Evolutionary conservation across 306 rosid genomes (phyloP).

Genomic region (Ormosia emarginata): DNA sequence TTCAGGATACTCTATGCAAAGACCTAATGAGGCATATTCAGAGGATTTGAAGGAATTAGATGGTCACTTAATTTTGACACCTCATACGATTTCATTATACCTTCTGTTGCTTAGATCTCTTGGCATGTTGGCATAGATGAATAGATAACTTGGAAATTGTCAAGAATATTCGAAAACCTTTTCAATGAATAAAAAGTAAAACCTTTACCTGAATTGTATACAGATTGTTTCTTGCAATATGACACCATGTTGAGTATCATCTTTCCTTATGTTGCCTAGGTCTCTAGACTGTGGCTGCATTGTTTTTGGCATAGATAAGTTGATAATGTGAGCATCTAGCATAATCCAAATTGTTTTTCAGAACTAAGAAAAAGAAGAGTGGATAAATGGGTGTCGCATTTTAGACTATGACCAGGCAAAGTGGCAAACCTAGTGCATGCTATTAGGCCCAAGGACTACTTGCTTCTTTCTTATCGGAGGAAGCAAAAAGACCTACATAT

Average conservation of each 20-base stretch:
- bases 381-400: not conserved
- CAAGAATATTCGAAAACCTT: conserved; percentile 7
- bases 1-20: not conserved
- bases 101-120: not conserved
- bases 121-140: conserved; percentile 4
- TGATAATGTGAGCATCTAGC: conserved; percentile 8
- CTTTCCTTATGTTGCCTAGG: not conserved
- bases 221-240: not conserved
- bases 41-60: not conserved
- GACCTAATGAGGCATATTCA: not conserved
- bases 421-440: conserved; percentile 4
- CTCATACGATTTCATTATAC: not conserved
- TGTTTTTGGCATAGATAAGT: not conserved
- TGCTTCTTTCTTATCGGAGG: not conserved
- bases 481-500: too few relatives aligned
- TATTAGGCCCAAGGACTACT: not conserved
- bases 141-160: not conserved
- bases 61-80: not conserved
- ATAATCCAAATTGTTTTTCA: not conserved
- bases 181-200: conserved; percentile 1
- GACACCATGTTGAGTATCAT: not conserved
- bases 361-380: not conserved
- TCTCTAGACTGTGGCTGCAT: not conserved
- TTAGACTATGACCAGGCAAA: not conserved
- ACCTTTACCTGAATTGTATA: not conserved